phyloP scores from a whole-genome alignment of 1,284 basidiomycete genomes.

The Cryptococcus sp. region DNA sequence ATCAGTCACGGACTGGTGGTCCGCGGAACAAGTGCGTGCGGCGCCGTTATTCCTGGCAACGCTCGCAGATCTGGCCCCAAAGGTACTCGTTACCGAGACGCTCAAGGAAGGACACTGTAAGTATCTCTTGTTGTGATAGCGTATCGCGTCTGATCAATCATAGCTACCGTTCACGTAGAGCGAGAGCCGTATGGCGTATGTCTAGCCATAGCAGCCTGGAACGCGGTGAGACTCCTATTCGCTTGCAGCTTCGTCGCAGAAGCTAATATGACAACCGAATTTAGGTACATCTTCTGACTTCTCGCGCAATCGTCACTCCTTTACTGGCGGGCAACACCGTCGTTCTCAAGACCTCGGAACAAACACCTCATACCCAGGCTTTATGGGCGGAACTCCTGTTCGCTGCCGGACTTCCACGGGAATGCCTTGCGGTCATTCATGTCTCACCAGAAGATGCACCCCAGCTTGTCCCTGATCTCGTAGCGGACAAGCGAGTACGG shows the following conservation, averaged over 20 bases:
- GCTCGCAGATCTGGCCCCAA: constrained; percentile 6
- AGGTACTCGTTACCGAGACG: neutral
- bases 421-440: constrained; percentile 63
- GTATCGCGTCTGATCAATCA: neutral
- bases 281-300: constrained; percentile 17
- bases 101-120: neutral
- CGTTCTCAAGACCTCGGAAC: constrained; percentile 64
- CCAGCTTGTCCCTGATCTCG: constrained; percentile 58
- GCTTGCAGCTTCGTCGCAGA: neutral
- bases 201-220: constrained; percentile 31
- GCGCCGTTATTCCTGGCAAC: constrained; percentile 3
- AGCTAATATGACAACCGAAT: neutral
- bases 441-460: constrained; percentile 58
- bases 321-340: constrained; percentile 67
- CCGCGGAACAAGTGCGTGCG: constrained; percentile 12
- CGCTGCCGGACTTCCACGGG: constrained; percentile 62
- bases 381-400: constrained; percentile 56
- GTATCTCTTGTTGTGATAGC: neutral
- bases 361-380: constrained; percentile 59
- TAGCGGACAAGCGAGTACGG: constrained; percentile 60
- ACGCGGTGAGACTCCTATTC: constrained; percentile 18
- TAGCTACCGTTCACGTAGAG: constrained; percentile 3
- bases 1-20: constrained; percentile 16
- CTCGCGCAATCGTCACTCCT: constrained; percentile 59
- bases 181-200: constrained; percentile 33